phyloP scores from a whole-genome alignment of 495 filamentous ascomycete genomes.

The Cryomyces minteri region DNA sequence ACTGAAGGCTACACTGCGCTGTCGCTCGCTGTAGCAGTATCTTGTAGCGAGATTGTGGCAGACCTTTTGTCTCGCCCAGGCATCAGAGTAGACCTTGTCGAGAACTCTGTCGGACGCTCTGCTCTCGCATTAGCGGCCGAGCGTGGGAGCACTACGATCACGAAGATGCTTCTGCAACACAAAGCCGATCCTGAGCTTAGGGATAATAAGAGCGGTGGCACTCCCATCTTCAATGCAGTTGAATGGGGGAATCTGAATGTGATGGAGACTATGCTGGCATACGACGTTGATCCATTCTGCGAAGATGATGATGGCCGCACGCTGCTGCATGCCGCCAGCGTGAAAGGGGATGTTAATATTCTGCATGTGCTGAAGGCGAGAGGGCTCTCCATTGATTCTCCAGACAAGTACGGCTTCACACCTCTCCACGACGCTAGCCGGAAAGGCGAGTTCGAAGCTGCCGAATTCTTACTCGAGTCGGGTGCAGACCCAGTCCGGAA shows the following conservation, averaged over 20 bases:
- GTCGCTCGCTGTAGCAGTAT: not conserved
- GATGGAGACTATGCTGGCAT: not conserved
- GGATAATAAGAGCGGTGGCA: too few relatives aligned
- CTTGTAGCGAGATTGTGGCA: not conserved
- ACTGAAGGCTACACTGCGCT: not conserved
- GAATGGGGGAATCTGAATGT: not conserved
- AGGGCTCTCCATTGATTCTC: not conserved
- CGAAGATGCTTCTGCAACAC: too few relatives aligned
- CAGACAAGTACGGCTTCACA: not conserved
- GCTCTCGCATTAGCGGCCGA: too few relatives aligned
- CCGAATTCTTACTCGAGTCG: not conserved
- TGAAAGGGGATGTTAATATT: not conserved
- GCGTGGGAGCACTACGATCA: too few relatives aligned
- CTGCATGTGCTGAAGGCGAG: not conserved
- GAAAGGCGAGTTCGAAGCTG: not conserved
- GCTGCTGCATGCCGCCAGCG: not conserved
- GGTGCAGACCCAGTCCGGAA: not conserved
- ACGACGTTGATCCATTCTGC: not conserved
- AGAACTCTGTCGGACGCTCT: not conserved
- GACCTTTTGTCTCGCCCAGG: not conserved
- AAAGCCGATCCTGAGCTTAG: too few relatives aligned
- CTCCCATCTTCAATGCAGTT: too few relatives aligned
- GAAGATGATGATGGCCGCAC: not conserved
- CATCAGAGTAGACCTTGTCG: not conserved
- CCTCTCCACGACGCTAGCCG: not conserved